These are phyloP conservation scores for Trametes cinnabarina DNA, from an alignment of 768 basidiomycete species.

Conservation along the genomic window DNA sequence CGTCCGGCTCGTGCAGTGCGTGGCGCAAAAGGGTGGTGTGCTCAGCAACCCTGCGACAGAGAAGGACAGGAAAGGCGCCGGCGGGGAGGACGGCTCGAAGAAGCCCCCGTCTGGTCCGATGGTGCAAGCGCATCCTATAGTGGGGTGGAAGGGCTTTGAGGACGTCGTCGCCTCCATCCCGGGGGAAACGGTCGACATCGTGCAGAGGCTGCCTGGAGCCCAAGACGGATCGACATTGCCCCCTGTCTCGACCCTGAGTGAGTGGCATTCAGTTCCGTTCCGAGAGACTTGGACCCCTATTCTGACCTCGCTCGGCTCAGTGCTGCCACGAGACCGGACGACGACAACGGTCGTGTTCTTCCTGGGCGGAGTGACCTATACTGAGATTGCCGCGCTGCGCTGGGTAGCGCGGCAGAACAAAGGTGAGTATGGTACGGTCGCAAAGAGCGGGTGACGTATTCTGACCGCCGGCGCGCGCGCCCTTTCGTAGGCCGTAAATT, in stretches of 20 bases:
- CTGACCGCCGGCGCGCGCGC: background rate
- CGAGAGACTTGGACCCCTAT: background rate
- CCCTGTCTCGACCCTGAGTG: slow-evolving; percentile 35
- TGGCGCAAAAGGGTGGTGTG: slow-evolving; percentile 88
- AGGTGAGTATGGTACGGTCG: slow-evolving; percentile 44
- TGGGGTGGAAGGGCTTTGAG: slow-evolving; percentile 98
- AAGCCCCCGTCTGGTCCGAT: slow-evolving; percentile 43
- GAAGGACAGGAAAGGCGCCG: slow-evolving; percentile 48
- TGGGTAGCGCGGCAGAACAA: slow-evolving; percentile 86
- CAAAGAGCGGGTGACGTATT: background rate
- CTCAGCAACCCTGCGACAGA: slow-evolving; percentile 71
- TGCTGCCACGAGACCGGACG: slow-evolving; percentile 52
- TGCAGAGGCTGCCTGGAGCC: slow-evolving; percentile 42
- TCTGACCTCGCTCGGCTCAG: slow-evolving; percentile 30
- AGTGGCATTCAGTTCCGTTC: slow-evolving; percentile 1
- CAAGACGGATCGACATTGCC: slow-evolving; percentile 27
- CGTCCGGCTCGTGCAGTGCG: slow-evolving; percentile 87
- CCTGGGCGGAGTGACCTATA: slow-evolving; percentile 95
- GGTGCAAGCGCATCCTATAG: slow-evolving; percentile 85
- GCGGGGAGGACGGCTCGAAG: slow-evolving; percentile 36
- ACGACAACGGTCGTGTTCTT: slow-evolving; percentile 94
- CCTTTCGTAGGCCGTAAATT: slow-evolving; percentile 69
- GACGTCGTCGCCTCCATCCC: slow-evolving; percentile 81
- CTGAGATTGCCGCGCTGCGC: slow-evolving; percentile 92
- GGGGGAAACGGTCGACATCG: slow-evolving; percentile 82